Evolutionary conservation across 768 basidiomycete genomes (phyloP), one percentile per base, ranked within the genome.

Genomic region (Clitopilus passeckerianus): DNA sequence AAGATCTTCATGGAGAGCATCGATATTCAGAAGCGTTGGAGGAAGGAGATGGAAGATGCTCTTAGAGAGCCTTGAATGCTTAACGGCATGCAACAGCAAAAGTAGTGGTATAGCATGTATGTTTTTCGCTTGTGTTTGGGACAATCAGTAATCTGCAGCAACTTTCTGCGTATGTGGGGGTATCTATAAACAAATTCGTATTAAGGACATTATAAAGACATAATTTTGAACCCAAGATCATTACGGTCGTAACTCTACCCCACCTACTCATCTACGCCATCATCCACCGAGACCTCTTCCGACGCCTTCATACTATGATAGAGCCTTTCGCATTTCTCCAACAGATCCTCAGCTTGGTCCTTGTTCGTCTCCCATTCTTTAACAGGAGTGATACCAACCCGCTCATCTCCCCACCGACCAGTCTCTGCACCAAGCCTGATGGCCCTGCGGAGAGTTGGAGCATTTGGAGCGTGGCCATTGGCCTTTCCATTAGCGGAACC

Each of bases 1-100:
- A 86, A 84, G 70, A 95, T 98, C 67, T 98, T 98, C 77, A 74
- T 83, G 59, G 95, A 98, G 71, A 81, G 77, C 18, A 93, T 97
- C 53, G 90, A 93, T 15, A 87, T 93, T 43, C 97, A 99, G 78
- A 85, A 84, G 68, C 79, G 86, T 59, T 98, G 95, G 96, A 82
- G 92, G 61, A 75, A 76, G 63, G 81, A 91, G 68, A 89, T 97
- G 68, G 86, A 90, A 60, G 81, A 82, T 53, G 86, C 87, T 18
- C 59, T 60, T 23, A 59, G 33, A 24, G 30, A 58, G 37, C 60
- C 22, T 55, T 27, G 37, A 22, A 4, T 3, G 27, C 27, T 18
- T 7, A 7, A 57, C 20, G 12, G 6, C 1, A 37, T 34, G 22
- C 33, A 34, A 35, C 50, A 10, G 12, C 37, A 41, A 41, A 41